These are phyloP conservation scores for Ogataea haglerorum DNA, from an alignment of 805 yeast genomes.

Conservation along the genomic window DNA sequence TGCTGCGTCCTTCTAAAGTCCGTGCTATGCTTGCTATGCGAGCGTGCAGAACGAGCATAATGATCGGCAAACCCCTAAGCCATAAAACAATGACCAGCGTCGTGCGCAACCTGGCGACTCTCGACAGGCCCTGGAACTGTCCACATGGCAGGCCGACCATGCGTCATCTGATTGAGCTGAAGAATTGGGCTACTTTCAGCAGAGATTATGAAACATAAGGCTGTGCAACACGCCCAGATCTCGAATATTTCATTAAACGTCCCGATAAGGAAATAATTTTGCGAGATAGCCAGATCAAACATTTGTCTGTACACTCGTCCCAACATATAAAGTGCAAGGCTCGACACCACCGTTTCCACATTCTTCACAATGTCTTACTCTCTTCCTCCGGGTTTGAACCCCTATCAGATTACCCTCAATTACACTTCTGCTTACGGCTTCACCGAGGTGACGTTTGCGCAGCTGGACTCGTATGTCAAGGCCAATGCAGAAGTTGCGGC, in stretches of 20 bases:
- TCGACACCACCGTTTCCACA: neutral
- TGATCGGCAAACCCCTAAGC: slow-evolving; percentile 80
- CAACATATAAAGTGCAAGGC: slow-evolving; percentile 3
- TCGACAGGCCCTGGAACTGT: slow-evolving; percentile 94
- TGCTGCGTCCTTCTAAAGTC: slow-evolving; percentile 68
- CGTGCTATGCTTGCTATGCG: slow-evolving; percentile 88
- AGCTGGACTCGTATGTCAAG: slow-evolving; percentile 39
- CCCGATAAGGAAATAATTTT: slow-evolving; percentile 32
- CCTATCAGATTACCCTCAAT: slow-evolving; percentile 29
- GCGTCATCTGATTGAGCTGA: slow-evolving; percentile 75
- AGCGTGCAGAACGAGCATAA: slow-evolving; percentile 89
- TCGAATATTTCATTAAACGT: slow-evolving; percentile 20
- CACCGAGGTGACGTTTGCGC: slow-evolving; percentile 36
- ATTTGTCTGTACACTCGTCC: neutral
- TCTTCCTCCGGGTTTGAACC: slow-evolving; percentile 21
- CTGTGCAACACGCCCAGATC: neutral
- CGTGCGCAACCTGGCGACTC: slow-evolving; percentile 60
- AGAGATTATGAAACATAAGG: slow-evolving; percentile 36
- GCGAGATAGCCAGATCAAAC: slow-evolving; percentile 3
- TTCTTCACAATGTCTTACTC: slow-evolving; percentile 5
- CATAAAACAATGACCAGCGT: slow-evolving; percentile 60
- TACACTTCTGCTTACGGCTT: slow-evolving; percentile 44
- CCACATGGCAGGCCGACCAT: slow-evolving; percentile 99
- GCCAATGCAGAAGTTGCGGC: slow-evolving; percentile 38
- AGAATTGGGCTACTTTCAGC: slow-evolving; percentile 41